Percentiles rank a stretch among this genome's conserved stretches.
These are phyloP conservation scores for Geotrichum reessii DNA, from an alignment of 1,139 yeast genomes.

Conservation along the genomic window DNA sequence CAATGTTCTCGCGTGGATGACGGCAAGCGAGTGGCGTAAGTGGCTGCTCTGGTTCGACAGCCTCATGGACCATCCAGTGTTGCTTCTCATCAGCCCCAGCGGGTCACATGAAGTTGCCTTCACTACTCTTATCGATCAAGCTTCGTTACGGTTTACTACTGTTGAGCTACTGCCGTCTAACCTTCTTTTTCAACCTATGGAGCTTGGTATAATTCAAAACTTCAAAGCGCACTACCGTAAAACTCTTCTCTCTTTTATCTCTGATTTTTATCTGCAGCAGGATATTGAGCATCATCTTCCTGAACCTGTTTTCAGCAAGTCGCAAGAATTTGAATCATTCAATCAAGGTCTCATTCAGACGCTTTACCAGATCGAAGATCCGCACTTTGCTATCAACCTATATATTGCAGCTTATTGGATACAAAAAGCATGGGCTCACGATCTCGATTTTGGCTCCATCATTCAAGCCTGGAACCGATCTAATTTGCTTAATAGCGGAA, in stretches of 20 bases:
- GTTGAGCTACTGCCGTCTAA: constrained; percentile 15
- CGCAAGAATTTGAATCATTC: neutral
- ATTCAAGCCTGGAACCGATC: constrained; percentile 17
- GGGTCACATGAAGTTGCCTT: constrained; percentile 17
- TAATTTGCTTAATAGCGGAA: constrained; percentile 2
- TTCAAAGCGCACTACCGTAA: constrained; percentile 17
- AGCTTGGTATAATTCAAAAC: constrained; percentile 16
- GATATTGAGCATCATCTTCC: constrained; percentile 8
- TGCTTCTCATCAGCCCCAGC: constrained; percentile 16
- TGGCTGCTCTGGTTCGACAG: constrained; percentile 19
- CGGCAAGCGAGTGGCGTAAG: constrained; percentile 14
- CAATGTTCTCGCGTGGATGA: constrained; percentile 18
- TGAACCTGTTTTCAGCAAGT: constrained; percentile 4
- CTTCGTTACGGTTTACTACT: constrained; percentile 8
- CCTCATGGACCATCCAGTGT: constrained; percentile 14
- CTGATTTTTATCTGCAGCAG: constrained; percentile 11
- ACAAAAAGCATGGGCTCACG: constrained; percentile 14
- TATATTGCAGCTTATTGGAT: constrained; percentile 17
- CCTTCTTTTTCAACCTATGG: constrained; percentile 11
- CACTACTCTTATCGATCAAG: constrained; percentile 6
- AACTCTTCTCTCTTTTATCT: constrained; percentile 7
- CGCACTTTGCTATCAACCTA: constrained; percentile 9
- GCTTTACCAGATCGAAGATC: constrained; percentile 12
- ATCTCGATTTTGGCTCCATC: constrained; percentile 3
- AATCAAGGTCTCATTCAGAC: constrained; percentile 6